A percentile compares a stretch with the other conserved stretches of the same genome.
These are phyloP conservation scores for Colletotrichum tropicicola DNA, from an alignment of 2,329 filamentous ascomycete species.

Conservation along the genomic window DNA sequence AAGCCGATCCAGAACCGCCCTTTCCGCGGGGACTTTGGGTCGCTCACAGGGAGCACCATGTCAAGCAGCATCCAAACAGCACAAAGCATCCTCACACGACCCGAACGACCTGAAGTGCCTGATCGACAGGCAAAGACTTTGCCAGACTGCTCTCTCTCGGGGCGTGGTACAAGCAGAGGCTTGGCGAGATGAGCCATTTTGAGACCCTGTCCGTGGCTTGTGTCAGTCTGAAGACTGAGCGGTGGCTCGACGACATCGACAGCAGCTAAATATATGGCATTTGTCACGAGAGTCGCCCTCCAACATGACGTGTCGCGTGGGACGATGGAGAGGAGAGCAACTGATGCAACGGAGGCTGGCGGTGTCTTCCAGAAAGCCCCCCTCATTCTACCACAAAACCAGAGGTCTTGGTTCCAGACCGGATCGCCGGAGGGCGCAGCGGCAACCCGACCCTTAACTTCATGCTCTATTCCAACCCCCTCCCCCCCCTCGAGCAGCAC, in stretches of 20 bases:
- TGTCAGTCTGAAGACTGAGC: not conserved
- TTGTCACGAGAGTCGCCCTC: not conserved
- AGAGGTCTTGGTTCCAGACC: not conserved
- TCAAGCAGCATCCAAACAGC: not conserved
- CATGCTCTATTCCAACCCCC: conserved; percentile 7
- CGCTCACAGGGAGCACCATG: not conserved
- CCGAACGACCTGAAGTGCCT: not conserved
- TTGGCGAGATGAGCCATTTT: not conserved
- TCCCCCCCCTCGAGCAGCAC: not conserved
- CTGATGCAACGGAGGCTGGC: not conserved
- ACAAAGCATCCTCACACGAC: not conserved
- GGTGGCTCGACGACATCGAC: not conserved
- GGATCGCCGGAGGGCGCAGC: conserved; percentile 18
- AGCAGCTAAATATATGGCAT: not conserved
- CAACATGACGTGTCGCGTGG: not conserved
- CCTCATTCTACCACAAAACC: not conserved
- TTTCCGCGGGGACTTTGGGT: not conserved
- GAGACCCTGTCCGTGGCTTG: not conserved
- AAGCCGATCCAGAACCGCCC: not conserved
- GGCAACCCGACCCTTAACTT: not conserved
- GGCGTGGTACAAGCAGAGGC: not conserved
- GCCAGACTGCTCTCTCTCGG: not conserved
- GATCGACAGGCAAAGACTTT: not conserved
- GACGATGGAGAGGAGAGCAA: not conserved
- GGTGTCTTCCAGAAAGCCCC: not conserved